These are phyloP conservation scores for Pseudonitzschia multistriata DNA, from an alignment of 108 stramenopile species.

Conservation along the genomic window DNA sequence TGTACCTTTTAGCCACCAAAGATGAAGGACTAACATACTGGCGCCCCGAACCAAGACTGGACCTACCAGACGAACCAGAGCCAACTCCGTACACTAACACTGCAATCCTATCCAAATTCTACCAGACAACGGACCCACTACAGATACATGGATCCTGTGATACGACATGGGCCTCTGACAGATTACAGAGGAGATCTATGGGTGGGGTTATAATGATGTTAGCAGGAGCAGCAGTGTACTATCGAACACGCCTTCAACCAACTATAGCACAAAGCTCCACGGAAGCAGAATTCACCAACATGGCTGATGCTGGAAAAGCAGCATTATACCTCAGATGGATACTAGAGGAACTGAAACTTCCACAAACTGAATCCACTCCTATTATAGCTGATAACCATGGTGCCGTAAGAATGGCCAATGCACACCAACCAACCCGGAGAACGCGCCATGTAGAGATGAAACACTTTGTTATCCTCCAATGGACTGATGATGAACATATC, in stretches of 20 bases:
- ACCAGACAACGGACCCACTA: too few species aligned
- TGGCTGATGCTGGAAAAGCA: constrained; percentile 27
- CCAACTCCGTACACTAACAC: neutral
- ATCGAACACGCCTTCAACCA: constrained; percentile 24
- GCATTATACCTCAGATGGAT: constrained; percentile 29
- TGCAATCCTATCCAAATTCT: too few species aligned
- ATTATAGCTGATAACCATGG: constrained; percentile 36
- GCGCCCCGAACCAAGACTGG: neutral
- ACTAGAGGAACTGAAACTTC: constrained; percentile 11
- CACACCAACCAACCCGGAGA: constrained; percentile 36
- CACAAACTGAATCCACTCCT: constrained; percentile 8
- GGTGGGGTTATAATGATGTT: constrained; percentile 27
- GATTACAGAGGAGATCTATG: constrained; percentile 23
- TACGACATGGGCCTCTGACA: constrained; percentile 35
- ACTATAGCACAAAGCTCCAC: constrained; percentile 24
- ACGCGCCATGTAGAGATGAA: too few species aligned
- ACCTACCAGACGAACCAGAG: neutral
- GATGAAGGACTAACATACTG: neutral
- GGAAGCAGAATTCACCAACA: constrained; percentile 27
- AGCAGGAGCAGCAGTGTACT: constrained; percentile 31
- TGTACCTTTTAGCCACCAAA: neutral
- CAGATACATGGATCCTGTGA: constrained; percentile 18
- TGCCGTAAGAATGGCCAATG: constrained; percentile 29
- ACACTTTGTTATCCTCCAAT: too few species aligned
- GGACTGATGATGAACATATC: too few species aligned